A percentile compares a stretch with the other conserved stretches of the same genome.
Conservation (phyloP, 2,329 filamentous ascomycete genomes). For the Venturia aucupariae region DNA sequence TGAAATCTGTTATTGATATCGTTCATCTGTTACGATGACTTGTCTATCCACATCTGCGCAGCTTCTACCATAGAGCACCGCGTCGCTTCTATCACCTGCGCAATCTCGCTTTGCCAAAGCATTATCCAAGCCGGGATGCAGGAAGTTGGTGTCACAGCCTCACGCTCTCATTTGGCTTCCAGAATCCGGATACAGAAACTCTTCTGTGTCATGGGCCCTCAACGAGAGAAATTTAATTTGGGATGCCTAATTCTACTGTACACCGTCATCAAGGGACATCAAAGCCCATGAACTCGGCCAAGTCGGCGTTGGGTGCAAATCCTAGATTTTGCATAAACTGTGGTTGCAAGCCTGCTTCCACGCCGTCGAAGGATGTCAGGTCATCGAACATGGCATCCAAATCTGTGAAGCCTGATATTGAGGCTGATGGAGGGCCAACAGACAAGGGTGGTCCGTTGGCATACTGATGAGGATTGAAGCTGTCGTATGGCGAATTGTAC, state of each 20-base stretch:
- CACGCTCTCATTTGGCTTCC: too few species aligned
- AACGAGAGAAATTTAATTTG: not conserved
- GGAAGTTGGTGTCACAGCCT: too few species aligned
- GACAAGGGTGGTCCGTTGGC: constrained; percentile 19
- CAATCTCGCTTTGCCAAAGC: too few species aligned
- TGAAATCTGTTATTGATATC: too few species aligned
- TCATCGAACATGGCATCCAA: constrained; percentile 49
- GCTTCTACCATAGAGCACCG: too few species aligned
- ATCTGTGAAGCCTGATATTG: constrained; percentile 25
- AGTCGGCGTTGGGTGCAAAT: constrained; percentile 52
- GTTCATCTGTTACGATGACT: too few species aligned
- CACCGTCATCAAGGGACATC: not conserved
- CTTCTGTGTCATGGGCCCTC: too few species aligned
- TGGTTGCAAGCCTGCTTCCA: constrained; percentile 42
- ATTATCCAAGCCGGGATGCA: too few species aligned
- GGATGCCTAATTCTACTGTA: not conserved
- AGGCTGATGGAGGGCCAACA: not conserved
- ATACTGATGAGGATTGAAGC: constrained; percentile 19
- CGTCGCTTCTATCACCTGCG: too few species aligned
- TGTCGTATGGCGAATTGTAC: not conserved
- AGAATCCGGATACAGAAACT: too few species aligned
- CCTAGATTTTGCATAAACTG: constrained; percentile 61
- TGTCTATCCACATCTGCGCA: too few species aligned
- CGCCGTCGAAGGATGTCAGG: constrained; percentile 45
- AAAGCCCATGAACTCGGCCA: constrained; percentile 40